Evolutionary conservation across 805 yeast genomes (phyloP).

Genomic region (Lachancea mirantina): DNA sequence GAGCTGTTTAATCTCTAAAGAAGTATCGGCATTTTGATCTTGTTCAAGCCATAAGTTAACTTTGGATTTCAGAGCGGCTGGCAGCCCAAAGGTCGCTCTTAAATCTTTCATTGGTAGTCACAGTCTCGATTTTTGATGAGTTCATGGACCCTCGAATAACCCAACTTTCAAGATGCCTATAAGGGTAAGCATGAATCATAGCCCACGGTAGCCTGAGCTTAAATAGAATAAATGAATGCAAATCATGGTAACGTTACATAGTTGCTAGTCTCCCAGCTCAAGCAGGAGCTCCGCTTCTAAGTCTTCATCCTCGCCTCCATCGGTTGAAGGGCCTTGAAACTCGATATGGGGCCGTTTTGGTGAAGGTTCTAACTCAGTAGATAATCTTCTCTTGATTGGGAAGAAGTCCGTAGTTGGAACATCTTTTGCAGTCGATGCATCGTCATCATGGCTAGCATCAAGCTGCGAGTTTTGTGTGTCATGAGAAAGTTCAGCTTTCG

Average conservation of each 20-base stretch:
- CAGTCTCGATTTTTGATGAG: too few species aligned
- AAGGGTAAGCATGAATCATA: too few species aligned
- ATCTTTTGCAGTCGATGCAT: not conserved
- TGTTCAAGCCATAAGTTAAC: conserved; percentile 24
- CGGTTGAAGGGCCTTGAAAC: not conserved
- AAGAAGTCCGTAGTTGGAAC: not conserved
- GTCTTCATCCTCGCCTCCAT: conserved; percentile 23
- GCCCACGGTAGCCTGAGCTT: too few species aligned
- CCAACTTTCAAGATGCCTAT: too few species aligned
- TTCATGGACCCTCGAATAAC: too few species aligned
- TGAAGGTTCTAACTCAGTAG: not conserved
- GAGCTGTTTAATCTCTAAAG: conserved; percentile 47
- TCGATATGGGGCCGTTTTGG: conserved; percentile 1
- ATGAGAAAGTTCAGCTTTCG: conserved; percentile 11
- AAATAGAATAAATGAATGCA: too few species aligned
- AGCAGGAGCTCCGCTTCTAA: conserved; percentile 28
- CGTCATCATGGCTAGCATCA: conserved; percentile 3
- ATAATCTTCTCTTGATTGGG: conserved; percentile 1
- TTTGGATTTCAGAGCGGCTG: conserved; percentile 13
- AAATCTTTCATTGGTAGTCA: too few species aligned
- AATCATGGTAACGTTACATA: not conserved
- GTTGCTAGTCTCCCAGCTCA: conserved; percentile 20
- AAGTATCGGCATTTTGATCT: conserved; percentile 39
- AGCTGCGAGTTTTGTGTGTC: too few species aligned
- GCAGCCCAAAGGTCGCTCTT: conserved; percentile 6